phyloP scores from a whole-genome alignment of 768 basidiomycete genomes.

The Leccinellum rugosiceps region DNA sequence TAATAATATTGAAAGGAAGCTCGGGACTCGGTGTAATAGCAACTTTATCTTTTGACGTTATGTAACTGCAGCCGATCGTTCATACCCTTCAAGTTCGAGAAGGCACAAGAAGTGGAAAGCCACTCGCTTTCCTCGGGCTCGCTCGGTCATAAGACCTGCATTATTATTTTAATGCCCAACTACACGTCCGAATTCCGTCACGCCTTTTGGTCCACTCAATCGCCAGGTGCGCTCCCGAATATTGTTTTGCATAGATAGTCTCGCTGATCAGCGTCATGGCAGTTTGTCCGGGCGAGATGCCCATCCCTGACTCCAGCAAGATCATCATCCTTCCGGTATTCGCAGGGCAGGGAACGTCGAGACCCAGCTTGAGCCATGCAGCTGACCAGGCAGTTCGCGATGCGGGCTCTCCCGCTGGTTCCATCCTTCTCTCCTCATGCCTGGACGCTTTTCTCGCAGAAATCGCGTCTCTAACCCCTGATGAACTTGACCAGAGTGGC shows the following conservation, averaged over 20 bases:
- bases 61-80: slow-evolving; percentile 19
- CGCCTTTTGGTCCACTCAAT: neutral
- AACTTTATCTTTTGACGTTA: slow-evolving; percentile 24
- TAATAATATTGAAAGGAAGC: slow-evolving; percentile 16
- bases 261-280: neutral
- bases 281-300: slow-evolving; percentile 6
- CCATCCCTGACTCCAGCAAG: neutral
- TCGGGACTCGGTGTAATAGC: slow-evolving; percentile 17
- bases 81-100: slow-evolving; percentile 13
- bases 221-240: slow-evolving; percentile 2
- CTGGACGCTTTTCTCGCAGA: slow-evolving; percentile 48
- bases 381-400: slow-evolving; percentile 40
- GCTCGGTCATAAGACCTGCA: slow-evolving; percentile 1
- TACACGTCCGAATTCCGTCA: neutral
- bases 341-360: slow-evolving; percentile 51
- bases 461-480: slow-evolving; percentile 41
- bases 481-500: slow-evolving; percentile 33
- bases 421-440: slow-evolving; percentile 49
- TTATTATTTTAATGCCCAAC: slow-evolving; percentile 15
- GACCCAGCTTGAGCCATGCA: slow-evolving; percentile 30
- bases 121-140: slow-evolving; percentile 16
- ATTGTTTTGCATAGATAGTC: neutral
- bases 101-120: slow-evolving; percentile 21
- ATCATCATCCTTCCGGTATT: slow-evolving; percentile 46
- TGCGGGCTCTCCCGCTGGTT: slow-evolving; percentile 39